These are phyloP conservation scores for Gynandropsis gynandra DNA, from an alignment of 345 rosid genomes.

Conservation along the genomic window DNA sequence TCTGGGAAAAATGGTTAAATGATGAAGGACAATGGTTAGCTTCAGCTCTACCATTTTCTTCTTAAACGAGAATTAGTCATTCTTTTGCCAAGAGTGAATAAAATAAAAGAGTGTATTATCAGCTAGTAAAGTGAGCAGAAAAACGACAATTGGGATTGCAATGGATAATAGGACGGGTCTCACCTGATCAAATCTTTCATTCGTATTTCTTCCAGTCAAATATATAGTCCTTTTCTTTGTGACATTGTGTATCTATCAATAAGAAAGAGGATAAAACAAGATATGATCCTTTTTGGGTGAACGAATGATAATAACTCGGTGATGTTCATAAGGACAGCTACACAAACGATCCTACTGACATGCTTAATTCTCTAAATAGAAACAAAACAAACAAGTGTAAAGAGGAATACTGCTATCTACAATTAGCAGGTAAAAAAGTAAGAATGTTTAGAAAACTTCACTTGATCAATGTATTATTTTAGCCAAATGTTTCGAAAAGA, in stretches of 20 bases:
- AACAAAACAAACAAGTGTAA: no score
- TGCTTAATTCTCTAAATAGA: no score
- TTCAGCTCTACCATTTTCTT: no score
- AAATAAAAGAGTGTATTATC: not conserved
- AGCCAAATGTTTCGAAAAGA: not conserved
- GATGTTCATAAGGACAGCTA: not conserved
- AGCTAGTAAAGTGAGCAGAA: not conserved
- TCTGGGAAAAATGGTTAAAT: slow-evolving; percentile 30
- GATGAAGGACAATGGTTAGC: slow-evolving; percentile 11
- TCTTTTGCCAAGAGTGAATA: not conserved
- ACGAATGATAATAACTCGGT: not conserved
- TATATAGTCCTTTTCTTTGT: slow-evolving; percentile 43
- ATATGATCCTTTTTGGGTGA: not conserved
- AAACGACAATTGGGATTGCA: not conserved
- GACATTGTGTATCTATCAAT: slow-evolving; percentile 38
- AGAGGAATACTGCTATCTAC: no score
- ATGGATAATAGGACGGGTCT: slow-evolving; percentile 13
- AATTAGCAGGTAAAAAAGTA: no score
- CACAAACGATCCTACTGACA: not conserved
- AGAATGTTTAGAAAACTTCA: no score
- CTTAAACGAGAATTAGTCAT: not conserved
- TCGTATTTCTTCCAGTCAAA: slow-evolving; percentile 54
- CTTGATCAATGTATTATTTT: not conserved
- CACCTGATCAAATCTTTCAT: slow-evolving; percentile 49
- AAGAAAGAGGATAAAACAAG: slow-evolving; percentile 7